A percentile compares a stretch with the other conserved stretches of the same genome.
phyloP scores from a whole-genome alignment of 371 early-diverging fungal genomes.

The Basidiobolus meristosporus region DNA sequence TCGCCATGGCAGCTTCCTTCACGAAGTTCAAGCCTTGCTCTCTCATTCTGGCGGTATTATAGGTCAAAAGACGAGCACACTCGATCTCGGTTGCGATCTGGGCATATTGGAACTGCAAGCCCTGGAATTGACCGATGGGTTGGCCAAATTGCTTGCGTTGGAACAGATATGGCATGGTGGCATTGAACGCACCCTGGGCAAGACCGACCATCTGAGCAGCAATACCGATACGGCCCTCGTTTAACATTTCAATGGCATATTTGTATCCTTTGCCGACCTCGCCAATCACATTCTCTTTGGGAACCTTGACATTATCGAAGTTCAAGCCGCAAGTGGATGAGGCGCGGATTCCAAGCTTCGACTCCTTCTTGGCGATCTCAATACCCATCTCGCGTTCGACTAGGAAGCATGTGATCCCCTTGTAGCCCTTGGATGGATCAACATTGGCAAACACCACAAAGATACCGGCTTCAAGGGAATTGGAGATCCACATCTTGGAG shows the following conservation, averaged over 20 bases:
- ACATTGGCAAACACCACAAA: constrained; percentile 96
- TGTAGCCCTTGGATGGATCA: constrained; percentile 86
- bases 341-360: constrained; percentile 91
- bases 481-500: constrained; percentile 86
- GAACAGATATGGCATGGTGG: constrained; percentile 79
- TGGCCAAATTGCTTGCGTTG: constrained; percentile 90
- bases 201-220: constrained; percentile 95
- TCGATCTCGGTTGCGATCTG: constrained; percentile 90
- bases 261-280: constrained; percentile 95
- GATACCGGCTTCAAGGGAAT: constrained; percentile 78
- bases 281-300: constrained; percentile 76
- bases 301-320: constrained; percentile 80
- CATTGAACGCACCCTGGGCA: constrained; percentile 88
- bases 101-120: constrained; percentile 93
- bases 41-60: constrained; percentile 92
- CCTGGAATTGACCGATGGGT: constrained; percentile 83
- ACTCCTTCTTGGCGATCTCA: constrained; percentile 88
- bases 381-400: constrained; percentile 95
- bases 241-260: constrained; percentile 93
- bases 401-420: constrained; percentile 95
- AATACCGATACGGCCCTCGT: constrained; percentile 96
- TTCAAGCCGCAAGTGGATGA: constrained; percentile 87
- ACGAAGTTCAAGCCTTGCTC: constrained; percentile 77
- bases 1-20: constrained; percentile 96
- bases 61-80: constrained; percentile 87